phyloP scores from a whole-genome alignment of 805 yeast species.

The Pichia membranifaciens region DNA sequence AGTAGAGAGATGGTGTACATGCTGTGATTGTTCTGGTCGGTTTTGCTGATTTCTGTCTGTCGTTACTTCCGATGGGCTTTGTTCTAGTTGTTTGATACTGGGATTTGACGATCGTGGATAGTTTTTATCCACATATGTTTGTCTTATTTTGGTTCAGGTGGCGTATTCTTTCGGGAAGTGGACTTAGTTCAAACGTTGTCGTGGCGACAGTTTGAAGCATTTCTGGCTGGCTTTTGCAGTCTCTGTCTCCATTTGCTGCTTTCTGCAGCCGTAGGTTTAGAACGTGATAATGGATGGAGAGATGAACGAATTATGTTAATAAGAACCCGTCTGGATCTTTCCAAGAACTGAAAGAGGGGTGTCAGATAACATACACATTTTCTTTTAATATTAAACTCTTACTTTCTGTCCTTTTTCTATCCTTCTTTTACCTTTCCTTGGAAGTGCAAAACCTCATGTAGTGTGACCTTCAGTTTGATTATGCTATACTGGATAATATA shows the following conservation, averaged over 20 bases:
- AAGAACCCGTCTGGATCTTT: slow-evolving; percentile 34
- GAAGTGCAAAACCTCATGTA: too few species aligned
- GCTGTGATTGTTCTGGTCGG: slow-evolving; percentile 1
- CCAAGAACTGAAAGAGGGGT: slow-evolving; percentile 31
- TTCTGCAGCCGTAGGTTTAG: slow-evolving; percentile 17
- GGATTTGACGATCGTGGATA: slow-evolving; percentile 9
- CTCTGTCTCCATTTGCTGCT: slow-evolving; percentile 4
- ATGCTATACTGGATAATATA: background rate
- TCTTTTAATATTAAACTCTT: too few species aligned
- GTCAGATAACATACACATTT: slow-evolving; percentile 32
- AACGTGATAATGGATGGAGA: slow-evolving; percentile 32
- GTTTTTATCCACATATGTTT: slow-evolving; percentile 14
- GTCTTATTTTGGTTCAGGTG: background rate
- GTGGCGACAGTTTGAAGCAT: too few species aligned
- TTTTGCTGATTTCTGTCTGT: background rate
- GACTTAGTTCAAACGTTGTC: background rate
- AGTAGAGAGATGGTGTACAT: slow-evolving; percentile 7
- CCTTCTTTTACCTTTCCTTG: background rate
- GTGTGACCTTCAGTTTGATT: too few species aligned
- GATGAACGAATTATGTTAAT: slow-evolving; percentile 27
- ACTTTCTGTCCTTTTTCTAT: too few species aligned
- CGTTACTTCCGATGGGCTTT: background rate
- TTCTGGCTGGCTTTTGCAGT: background rate
- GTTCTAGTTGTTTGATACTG: slow-evolving; percentile 1
- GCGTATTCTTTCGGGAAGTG: slow-evolving; percentile 12